Evolutionary conservation across 192 early-diverging fungal species (phyloP), one percentile per base, ranked within the genome.

Genomic region (Coemansia sp.): DNA sequence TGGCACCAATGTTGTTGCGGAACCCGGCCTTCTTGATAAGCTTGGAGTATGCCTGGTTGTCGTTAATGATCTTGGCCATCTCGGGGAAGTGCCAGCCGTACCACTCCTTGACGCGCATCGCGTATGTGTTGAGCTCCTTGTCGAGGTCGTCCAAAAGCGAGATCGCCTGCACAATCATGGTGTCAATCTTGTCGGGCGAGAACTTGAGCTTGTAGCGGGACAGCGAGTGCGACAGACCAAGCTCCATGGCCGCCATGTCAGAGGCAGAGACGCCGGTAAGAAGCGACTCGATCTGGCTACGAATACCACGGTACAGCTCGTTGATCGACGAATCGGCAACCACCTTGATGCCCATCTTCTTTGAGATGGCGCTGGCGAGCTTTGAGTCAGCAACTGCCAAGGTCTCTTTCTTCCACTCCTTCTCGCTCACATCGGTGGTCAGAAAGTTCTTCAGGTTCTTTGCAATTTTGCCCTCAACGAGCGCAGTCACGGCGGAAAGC

Each of bases 1-100:
- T 86, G 25, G 62, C 58, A 21, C 86, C 81, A 34, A 86, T 83
- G 59, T 90, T 92, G 63, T 86, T 85, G 52, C 94, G 85, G 87
- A 93, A 88, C 36, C 92, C 93, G 81, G 95, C 91, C 56, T 80
- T 73, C 82, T 92, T 90, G 43, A 98, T 84, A 26, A 88, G 75
- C 79, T 88, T 87, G 68, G 96, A 84, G 60, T 92, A 98, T 15
- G 92, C 90, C 50, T 94, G 71, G 80, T 98, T 98, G 70, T 98
- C 94, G 56, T 90, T 86, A 59, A 98, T 80, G 54, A 97, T 88
- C 81, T 90, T 93, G 70, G 83, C 86, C 88, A 98, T 92, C 84
- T 98, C 96, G 37, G 96, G 96, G 87, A 98, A 98, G 69, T 98
- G 96, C 94, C 93, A 98, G 34, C 94, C 94, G 68, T 98, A 94